phyloP scores from a whole-genome alignment of 75 land plant genomes.

The Chamaecyparis obtusa region DNA sequence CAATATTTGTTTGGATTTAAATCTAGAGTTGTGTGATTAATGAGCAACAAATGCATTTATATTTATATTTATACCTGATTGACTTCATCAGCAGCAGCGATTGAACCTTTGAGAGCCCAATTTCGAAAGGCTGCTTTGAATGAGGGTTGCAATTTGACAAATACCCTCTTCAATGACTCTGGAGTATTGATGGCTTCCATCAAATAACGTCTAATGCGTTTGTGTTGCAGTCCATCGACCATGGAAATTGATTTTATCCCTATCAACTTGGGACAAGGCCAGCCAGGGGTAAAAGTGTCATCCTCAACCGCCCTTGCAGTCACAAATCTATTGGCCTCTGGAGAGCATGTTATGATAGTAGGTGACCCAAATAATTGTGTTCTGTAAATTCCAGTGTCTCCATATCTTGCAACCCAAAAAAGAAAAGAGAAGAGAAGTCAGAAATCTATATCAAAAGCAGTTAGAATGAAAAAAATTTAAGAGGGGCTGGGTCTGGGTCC shows the following conservation, averaged over 20 bases:
- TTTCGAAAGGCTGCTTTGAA: not conserved
- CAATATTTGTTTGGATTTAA: too few relatives aligned
- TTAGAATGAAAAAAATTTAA: too few relatives aligned
- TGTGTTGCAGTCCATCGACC: not conserved
- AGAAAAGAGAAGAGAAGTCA: too few relatives aligned
- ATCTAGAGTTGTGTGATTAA: too few relatives aligned
- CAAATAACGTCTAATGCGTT: not conserved
- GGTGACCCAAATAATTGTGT: not conserved
- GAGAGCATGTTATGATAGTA: not conserved
- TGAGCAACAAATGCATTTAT: too few relatives aligned
- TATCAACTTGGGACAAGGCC: not conserved
- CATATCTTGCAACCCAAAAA: not conserved
- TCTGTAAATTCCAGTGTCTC: not conserved
- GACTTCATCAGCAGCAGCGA: not conserved
- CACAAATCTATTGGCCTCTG: not conserved
- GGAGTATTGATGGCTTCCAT: not conserved
- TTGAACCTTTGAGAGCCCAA: not conserved
- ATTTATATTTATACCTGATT: not conserved
- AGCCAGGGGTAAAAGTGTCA: not conserved
- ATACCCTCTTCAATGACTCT: not conserved
- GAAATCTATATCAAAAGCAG: too few relatives aligned
- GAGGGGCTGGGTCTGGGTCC: too few relatives aligned
- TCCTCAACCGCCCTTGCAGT: not conserved
- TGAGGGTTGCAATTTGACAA: not conserved
- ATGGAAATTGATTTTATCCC: not conserved